These are phyloP conservation scores for Pseudonitzschia multiseries DNA, from an alignment of 108 stramenopile species.

Conservation along the genomic window DNA sequence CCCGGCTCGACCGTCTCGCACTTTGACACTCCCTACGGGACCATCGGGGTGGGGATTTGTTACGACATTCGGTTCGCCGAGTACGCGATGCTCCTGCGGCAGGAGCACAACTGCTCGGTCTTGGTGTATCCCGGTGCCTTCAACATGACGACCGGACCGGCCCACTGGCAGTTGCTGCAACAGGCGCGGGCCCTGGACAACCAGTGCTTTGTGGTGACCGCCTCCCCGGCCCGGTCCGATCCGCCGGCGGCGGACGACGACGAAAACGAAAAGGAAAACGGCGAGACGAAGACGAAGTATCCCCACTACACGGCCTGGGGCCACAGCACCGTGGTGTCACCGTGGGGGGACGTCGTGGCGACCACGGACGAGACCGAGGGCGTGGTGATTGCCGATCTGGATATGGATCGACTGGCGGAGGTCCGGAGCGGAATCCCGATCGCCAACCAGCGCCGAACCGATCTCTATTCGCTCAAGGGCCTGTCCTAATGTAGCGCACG, in stretches of 20 bases:
- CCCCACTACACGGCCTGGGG: conserved; percentile 99
- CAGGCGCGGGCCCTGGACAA: conserved; percentile 96
- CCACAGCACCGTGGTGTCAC: conserved; percentile 93
- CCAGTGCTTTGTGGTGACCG: conserved; percentile 94
- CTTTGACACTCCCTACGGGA: conserved; percentile 82
- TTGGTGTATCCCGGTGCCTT: conserved; percentile 97
- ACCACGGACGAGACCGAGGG: conserved; percentile 85
- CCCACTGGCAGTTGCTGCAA: conserved; percentile 98
- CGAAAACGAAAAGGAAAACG: background rate
- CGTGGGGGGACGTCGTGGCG: conserved; percentile 96
- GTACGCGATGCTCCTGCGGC: conserved; percentile 88
- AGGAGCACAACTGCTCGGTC: conserved; percentile 72
- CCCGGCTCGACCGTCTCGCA: conserved; percentile 69
- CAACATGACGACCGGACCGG: conserved; percentile 97
- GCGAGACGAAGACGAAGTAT: conserved; percentile 46
- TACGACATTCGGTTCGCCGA: conserved; percentile 99
- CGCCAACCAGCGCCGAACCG: conserved; percentile 62
- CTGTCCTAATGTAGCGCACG: background rate
- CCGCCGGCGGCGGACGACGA: conserved; percentile 27
- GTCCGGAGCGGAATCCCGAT: conserved; percentile 85
- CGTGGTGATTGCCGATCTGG: conserved; percentile 92
- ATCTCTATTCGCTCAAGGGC: conserved; percentile 69
- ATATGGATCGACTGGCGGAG: conserved; percentile 74
- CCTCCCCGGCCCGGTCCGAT: conserved; percentile 90
- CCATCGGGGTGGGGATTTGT: conserved; percentile 97